Base-by-base conservation (phyloP, 306 rosid species). In the Coriaria nepalensis region DNA sequence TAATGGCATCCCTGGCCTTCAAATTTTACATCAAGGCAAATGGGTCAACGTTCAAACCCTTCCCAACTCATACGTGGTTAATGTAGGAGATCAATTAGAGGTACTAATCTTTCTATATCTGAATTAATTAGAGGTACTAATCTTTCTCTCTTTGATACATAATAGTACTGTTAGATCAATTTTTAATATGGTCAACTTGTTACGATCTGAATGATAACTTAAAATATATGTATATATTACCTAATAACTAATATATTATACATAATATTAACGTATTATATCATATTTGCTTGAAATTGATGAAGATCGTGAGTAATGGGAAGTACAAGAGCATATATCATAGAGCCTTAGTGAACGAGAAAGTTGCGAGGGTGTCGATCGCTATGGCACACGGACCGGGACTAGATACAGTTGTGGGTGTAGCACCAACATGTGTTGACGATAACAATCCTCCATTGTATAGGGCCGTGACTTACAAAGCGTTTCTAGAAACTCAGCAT, bases 241-340 rank as follows among this genome's bases (percentile, higher is more conserved):
- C n/a, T n/a, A n/a, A n/a, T n/a, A n/a, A n/a, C n/a, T n/a, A n/a
- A n/a, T n/a, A n/a, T n/a, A n/a, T n/a, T n/a, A n/a, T n/a, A n/a
- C n/a, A n/a, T 9, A 12, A 11, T n/a, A 4, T 8, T 35, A 49
- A 58, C 8, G 57, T n/a, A 20, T 20, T 20, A 20, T 3, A 20
- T n/a, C n/a, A 20, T 20, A 20, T 20, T 20, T 20, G 29, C 29
- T 20, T 20, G 29, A 20, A 20, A 20, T 20, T 20, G n/a, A n/a
- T 0, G 43, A 36, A 73, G 78, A 68, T 76, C 67, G 52, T 76
- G 57, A 76, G 72, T 2, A 81, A 78, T 20, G 86, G 86, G 6
- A 67, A 53, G 52, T 74, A 77, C 67, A 71, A 74, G 78, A 81
- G 92, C 44, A 68, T 77, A n/a, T 38, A 77, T 12, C 92, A 81